Percentiles rank a stretch among this genome's conserved stretches.
Evolutionary conservation across 2,329 filamentous ascomycete genomes (phyloP).

Genomic region (Cytospora schulzeri): DNA sequence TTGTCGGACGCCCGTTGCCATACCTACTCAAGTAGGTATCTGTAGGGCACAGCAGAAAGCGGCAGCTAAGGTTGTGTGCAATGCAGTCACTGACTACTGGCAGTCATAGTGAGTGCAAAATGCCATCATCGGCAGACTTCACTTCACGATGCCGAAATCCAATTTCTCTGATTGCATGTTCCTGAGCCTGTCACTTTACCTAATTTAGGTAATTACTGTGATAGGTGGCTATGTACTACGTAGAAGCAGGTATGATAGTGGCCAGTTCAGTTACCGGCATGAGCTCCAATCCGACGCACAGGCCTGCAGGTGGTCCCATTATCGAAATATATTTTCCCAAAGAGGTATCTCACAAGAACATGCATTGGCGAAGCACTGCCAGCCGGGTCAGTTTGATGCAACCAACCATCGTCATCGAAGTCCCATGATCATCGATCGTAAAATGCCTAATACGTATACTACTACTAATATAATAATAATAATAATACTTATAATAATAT

Average conservation of each 20-base stretch:
- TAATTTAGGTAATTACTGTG: not conserved
- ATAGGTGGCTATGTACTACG: no score
- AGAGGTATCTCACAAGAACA: not conserved
- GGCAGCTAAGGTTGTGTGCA: not conserved
- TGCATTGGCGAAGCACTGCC: conserved; percentile 9
- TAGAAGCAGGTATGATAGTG: not conserved
- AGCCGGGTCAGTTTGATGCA: no score
- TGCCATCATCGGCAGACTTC: not conserved
- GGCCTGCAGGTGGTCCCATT: not conserved
- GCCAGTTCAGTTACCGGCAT: conserved; percentile 8
- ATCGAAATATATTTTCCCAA: not conserved
- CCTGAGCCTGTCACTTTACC: not conserved
- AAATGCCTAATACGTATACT: no score
- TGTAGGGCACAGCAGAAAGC: not conserved
- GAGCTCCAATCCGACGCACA: conserved; percentile 1
- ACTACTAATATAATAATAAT: not conserved
- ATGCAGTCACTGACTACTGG: no score
- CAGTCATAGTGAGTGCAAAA: not conserved
- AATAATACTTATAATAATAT: no score
- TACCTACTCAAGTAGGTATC: not conserved
- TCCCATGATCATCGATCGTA: not conserved
- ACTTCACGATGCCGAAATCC: not conserved
- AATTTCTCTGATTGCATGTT: not conserved
- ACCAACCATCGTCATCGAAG: not conserved
- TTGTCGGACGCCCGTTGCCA: conserved; percentile 11